Evolutionary conservation across 176 grass and related monocot genomes (phyloP).

Genomic region (Alopecurus myosuroides): DNA sequence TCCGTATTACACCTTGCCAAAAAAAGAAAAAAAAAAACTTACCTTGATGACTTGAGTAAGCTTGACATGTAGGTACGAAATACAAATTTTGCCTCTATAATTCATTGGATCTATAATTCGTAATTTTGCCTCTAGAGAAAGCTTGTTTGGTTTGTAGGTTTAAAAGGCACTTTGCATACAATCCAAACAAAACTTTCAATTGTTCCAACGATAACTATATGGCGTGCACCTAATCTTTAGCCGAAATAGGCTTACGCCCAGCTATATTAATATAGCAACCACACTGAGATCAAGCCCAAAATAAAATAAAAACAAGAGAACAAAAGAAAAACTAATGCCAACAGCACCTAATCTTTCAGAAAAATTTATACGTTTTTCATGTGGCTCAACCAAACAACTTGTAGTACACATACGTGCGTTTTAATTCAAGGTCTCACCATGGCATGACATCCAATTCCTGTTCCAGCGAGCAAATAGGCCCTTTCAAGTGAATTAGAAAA

Average conservation of each 20-base stretch:
- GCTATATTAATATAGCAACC: too few species aligned
- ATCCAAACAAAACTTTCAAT: neutral
- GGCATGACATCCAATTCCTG: neutral
- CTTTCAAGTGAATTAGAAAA: neutral
- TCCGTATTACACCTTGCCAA: neutral
- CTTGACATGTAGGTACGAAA: neutral
- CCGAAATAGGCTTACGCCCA: too few species aligned
- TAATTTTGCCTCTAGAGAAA: neutral
- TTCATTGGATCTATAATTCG: neutral
- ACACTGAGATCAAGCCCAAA: too few species aligned
- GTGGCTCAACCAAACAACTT: neutral
- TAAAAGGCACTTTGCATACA: neutral
- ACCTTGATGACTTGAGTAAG: neutral
- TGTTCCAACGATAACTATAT: neutral
- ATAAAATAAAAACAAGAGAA: too few species aligned
- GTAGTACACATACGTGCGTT: neutral
- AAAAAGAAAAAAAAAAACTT: neutral
- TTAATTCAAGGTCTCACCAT: neutral
- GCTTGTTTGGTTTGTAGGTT: neutral
- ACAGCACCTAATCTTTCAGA: neutral
- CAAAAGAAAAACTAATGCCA: too few species aligned
- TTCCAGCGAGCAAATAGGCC: neutral
- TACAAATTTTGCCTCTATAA: neutral
- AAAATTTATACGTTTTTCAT: neutral
- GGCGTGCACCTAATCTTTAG: too few species aligned